A percentile compares a stretch with the other conserved stretches of the same genome.
Evolutionary conservation across 192 early-diverging fungal species (phyloP).

Genomic region (Gigaspora rosea): DNA sequence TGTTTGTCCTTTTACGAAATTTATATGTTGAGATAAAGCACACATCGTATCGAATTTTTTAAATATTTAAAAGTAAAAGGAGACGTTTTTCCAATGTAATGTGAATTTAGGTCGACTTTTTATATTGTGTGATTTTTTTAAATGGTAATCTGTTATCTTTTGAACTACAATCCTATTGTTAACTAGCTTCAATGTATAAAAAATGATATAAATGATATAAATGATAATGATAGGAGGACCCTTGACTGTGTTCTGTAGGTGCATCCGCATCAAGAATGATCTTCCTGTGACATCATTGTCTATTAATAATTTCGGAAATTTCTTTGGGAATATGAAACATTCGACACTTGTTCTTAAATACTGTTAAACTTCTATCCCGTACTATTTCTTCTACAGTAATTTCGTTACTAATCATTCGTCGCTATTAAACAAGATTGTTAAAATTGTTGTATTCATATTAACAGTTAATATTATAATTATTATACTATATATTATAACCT

Average conservation of each 20-base stretch:
- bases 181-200: no score
- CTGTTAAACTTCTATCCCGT: conserved; percentile 62
- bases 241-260: no score
- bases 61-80: background rate
- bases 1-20: conserved; percentile 40
- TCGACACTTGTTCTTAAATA: conserved; percentile 69
- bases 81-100: no score
- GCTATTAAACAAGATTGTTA: conserved; percentile 42
- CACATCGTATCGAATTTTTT: background rate
- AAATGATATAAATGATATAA: no score
- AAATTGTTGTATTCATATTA: background rate
- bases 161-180: no score
- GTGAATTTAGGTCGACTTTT: no score
- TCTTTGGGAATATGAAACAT: conserved; percentile 57
- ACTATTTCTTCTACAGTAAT: conserved; percentile 72
- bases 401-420: conserved; percentile 70
- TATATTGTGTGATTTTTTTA: no score
- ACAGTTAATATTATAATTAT: background rate
- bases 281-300: background rate
- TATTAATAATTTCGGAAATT: conserved; percentile 39
- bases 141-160: no score
- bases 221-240: no score
- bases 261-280: background rate
- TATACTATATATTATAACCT: background rate
- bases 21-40: conserved; percentile 32